phyloP scores from a whole-genome alignment of 1,284 basidiomycete species.

The Sutorius eximius region DNA sequence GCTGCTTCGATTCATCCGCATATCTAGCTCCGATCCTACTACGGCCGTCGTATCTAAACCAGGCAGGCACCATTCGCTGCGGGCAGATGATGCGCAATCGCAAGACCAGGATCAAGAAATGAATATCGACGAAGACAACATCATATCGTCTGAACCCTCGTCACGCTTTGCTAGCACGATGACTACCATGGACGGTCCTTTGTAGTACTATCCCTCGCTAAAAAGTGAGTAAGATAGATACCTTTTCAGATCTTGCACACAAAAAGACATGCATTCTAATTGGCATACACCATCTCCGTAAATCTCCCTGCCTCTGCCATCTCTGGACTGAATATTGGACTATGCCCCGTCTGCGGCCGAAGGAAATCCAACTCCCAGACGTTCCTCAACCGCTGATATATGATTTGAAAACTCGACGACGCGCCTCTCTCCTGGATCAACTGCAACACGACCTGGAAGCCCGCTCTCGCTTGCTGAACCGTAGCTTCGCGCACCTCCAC shows the following conservation, averaged over 20 bases:
- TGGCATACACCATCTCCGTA: constrained; percentile 27
- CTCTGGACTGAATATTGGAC: constrained; percentile 24
- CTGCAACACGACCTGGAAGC: constrained; percentile 58
- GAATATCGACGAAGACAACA: constrained; percentile 34
- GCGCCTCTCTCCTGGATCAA: constrained; percentile 87
- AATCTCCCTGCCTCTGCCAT: constrained; percentile 20
- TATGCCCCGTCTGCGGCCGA: constrained; percentile 17
- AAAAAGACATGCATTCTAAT: constrained; percentile 14
- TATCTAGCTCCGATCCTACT: constrained; percentile 57
- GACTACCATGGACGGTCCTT: constrained; percentile 42
- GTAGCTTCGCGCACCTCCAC: constrained; percentile 64
- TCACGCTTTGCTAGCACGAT: constrained; percentile 45
- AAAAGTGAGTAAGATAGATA: constrained; percentile 12
- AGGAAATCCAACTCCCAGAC: constrained; percentile 68
- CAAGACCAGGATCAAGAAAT: constrained; percentile 29
- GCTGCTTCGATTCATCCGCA: constrained; percentile 73
- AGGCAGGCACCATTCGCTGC: constrained; percentile 54
- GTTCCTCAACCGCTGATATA: constrained; percentile 65
- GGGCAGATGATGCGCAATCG: constrained; percentile 2
- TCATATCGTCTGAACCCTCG: constrained; percentile 34
- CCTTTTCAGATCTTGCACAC: constrained; percentile 17
- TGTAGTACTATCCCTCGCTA: constrained; percentile 6
- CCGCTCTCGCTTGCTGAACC: constrained; percentile 45
- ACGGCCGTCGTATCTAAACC: constrained; percentile 52
- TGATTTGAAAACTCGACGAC: constrained; percentile 71